Base-by-base conservation (phyloP, 768 basidiomycete species). In the Pleurotus citrinopileatus region DNA sequence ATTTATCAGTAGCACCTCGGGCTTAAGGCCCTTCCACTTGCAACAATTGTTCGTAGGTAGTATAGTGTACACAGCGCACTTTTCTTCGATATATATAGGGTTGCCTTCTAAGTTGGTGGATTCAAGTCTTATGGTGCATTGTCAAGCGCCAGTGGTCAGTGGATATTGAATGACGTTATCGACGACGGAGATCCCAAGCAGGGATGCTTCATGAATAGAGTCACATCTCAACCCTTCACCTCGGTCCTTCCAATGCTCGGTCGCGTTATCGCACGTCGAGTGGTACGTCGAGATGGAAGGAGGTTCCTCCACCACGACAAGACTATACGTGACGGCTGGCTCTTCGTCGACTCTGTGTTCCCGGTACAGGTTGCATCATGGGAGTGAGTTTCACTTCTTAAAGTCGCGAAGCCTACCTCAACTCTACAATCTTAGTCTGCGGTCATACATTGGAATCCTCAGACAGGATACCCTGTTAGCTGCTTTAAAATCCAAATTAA, bases 281-380 rank as follows among this genome's bases (percentile, higher is more conserved):
- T 28, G 13, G 37, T 51, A 17, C 3, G 34, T 19, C n/a, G 20
- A 37, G 10, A 37, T 8, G 28, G 17, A 7, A 47, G 27, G 17
- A 40, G 51, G 53, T 60, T 45, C 52, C 29, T 37, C 3, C 43
- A 36, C 45, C 61, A 58, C 10, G 34, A 37, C 48, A 8, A 22
- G 3, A 13, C 25, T 17, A 58, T 63, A n/a, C 63, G 69, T 40
- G 74, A 84, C 52, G 83, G 72, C 2, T 87, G 83, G 78, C 66
- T 92, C 23, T 93, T 84, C 63, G 71, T 91, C 42, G 87, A 90
- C 61, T 87, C 87, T 1, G 79, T 93, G 28, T 91, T 91, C 65
- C 91, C 91, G 0, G 76, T 90, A 27, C 79, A 81, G 55, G 67
- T 90, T 23, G 87, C 79, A 5, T 65, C 73, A 54, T 87, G 86